Evolutionary conservation across 768 basidiomycete species (phyloP).

Genomic region (Boletus rubroflammeus): DNA sequence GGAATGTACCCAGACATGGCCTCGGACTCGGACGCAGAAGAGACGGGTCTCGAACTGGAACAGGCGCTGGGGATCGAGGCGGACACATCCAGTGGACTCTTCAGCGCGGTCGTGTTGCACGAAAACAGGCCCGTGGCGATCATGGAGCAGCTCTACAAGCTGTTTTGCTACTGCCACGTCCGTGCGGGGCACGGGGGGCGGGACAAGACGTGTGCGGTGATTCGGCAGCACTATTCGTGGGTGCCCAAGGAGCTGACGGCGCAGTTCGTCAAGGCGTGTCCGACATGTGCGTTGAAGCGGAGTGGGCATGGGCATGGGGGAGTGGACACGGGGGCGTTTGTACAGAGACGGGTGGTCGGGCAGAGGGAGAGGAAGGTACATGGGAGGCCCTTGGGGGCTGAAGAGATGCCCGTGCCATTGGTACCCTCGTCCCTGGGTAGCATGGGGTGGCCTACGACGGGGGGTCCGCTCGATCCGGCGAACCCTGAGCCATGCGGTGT

Average conservation of each 20-base stretch:
- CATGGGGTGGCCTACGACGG: constrained; percentile 21
- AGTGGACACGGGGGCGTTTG: neutral
- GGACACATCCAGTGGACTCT: constrained; percentile 10
- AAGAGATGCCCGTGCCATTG: neutral
- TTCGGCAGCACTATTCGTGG: constrained; percentile 73
- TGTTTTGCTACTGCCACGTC: constrained; percentile 71
- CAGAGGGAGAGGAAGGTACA: neutral
- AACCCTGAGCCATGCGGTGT: constrained; percentile 16
- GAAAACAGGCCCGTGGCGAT: constrained; percentile 72
- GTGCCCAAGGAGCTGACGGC: constrained; percentile 82
- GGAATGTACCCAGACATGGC: neutral
- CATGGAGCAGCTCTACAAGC: constrained; percentile 73
- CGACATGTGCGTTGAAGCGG: constrained; percentile 58
- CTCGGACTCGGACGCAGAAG: constrained; percentile 5
- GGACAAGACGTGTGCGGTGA: constrained; percentile 68
- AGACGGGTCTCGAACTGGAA: constrained; percentile 13
- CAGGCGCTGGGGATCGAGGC: constrained; percentile 15
- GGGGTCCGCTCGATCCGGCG: constrained; percentile 26
- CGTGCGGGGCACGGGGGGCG: constrained; percentile 68
- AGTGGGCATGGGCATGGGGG: constrained; percentile 33
- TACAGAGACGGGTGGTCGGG: neutral
- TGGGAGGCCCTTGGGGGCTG: neutral
- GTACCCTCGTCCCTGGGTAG: neutral
- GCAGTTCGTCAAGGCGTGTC: constrained; percentile 75
- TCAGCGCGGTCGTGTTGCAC: constrained; percentile 55